Base-by-base conservation (phyloP, 345 rosid species). In the Brassica rapa region DNA sequence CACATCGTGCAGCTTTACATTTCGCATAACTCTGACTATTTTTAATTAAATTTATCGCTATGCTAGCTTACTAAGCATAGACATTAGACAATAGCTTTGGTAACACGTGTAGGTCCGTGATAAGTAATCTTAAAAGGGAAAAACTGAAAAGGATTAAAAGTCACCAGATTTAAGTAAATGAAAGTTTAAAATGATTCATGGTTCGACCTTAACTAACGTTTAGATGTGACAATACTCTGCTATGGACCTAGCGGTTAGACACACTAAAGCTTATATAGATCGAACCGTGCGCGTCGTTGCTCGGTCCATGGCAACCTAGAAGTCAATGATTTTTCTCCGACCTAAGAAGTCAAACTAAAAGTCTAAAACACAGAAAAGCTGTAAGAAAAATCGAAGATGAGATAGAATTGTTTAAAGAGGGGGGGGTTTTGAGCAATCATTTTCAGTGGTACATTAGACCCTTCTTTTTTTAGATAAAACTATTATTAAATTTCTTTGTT, bases 1-100 rank as follows among this genome's bases (percentile, higher is more conserved):
- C 23, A n/a, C 68, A 72, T 66, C 68, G 81, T 78, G 81, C 68
- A 72, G 8, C 77, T 72, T 71, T 60, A 66, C 68, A n/a, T 6
- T 56, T 78, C 30, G 21, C 21, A 9, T 23, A 32, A 39, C 76
- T 65, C 72, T 77, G 76, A 71, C 81, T 29, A 61, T 5, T 29
- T 29, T 55, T 49, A 49, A 2, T 49, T 49, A 49, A n/a, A n/a
- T 4, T 49, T 14, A 12, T 71, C 66, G 27, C 15, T n/a, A 39
- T 68, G 16, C 61, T 57, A 8, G 27, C 29, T 21, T 8, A 56
- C 27, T 53, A 21, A 55, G 53, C 61, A 4, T 29, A 64, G 35
- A 55, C 30, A 11, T 4, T 8, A 15, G 21, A 55, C 30, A 11
- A 6, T 8, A 15, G 21, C 21, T 30, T 49, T 49, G 55, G 19